These are phyloP conservation scores for Solanum lycopersicoides DNA, from an alignment of 257 asterid species.

Conservation along the genomic window DNA sequence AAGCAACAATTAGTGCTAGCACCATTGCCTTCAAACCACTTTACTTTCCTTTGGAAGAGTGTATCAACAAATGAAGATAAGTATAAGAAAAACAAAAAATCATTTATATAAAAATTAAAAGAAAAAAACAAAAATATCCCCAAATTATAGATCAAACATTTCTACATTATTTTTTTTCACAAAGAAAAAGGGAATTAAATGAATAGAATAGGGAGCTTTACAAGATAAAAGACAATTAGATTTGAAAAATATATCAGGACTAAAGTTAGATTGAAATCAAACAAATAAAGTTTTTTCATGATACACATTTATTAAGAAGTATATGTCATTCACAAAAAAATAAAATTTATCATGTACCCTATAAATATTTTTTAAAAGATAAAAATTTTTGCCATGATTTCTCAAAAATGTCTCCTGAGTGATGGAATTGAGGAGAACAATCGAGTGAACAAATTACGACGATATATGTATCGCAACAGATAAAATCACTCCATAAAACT, in stretches of 20 bases:
- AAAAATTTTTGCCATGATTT: not conserved
- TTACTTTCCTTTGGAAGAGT: not conserved
- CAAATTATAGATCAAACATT: not conserved
- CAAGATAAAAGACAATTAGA: not conserved
- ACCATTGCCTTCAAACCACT: not conserved
- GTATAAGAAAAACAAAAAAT: not conserved
- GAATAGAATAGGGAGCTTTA: not conserved
- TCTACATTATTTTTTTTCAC: not conserved
- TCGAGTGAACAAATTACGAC: not conserved
- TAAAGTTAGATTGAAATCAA: not conserved
- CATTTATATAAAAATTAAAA: not conserved
- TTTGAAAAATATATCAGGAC: not conserved
- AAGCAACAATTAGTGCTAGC: not conserved
- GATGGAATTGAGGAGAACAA: not conserved
- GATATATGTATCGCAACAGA: not conserved
- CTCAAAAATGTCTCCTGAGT: not conserved
- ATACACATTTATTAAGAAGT: not conserved
- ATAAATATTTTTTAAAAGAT: not conserved
- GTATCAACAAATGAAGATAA: not conserved
- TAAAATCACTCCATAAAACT: not conserved
- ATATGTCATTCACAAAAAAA: not conserved
- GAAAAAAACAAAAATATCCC: not conserved
- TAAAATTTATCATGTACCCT: not conserved
- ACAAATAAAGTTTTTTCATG: not conserved
- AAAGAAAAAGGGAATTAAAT: not conserved